Evolutionary conservation across 139 green algal species (phyloP).

Genomic region (Ostreobium quekettii): DNA sequence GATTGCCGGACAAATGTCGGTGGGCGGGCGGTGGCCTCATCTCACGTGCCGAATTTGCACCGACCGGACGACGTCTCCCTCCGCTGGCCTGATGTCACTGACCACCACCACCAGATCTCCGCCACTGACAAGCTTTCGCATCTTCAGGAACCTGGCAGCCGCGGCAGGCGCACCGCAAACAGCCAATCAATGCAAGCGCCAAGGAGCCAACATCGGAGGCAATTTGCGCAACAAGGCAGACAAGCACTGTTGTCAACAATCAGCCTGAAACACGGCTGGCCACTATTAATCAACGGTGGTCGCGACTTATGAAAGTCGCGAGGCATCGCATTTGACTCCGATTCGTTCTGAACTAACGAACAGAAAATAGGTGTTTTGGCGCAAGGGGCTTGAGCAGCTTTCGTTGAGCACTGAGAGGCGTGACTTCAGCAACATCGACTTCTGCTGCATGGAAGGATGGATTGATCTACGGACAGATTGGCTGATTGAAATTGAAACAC

Average conservation of each 20-base stretch:
- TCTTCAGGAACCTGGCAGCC: constrained; percentile 37
- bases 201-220: too few species aligned
- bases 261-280: constrained; percentile 30
- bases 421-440: too few species aligned
- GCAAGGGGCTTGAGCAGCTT: neutral
- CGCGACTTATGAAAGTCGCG: too few species aligned
- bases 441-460: neutral
- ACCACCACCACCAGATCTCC: constrained; percentile 69
- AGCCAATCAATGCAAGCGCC: neutral
- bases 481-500: neutral
- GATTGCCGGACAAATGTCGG: too few species aligned
- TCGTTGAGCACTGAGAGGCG: too few species aligned
- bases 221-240: too few species aligned
- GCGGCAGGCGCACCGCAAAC: neutral
- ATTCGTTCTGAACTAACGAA: neutral
- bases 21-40: too few species aligned
- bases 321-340: too few species aligned
- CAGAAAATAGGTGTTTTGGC: neutral
- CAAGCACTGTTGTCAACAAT: constrained; percentile 4
- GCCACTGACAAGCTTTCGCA: constrained; percentile 40
- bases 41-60: constrained; percentile 53
- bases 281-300: too few species aligned
- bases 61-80: constrained; percentile 36
- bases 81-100: constrained; percentile 42
- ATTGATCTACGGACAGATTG: neutral